Percentiles rank a stretch among this genome's conserved stretches.
These are phyloP conservation scores for Capniomyces stellatus DNA, from an alignment of 371 early-diverging fungal genomes.

Conservation along the genomic window DNA sequence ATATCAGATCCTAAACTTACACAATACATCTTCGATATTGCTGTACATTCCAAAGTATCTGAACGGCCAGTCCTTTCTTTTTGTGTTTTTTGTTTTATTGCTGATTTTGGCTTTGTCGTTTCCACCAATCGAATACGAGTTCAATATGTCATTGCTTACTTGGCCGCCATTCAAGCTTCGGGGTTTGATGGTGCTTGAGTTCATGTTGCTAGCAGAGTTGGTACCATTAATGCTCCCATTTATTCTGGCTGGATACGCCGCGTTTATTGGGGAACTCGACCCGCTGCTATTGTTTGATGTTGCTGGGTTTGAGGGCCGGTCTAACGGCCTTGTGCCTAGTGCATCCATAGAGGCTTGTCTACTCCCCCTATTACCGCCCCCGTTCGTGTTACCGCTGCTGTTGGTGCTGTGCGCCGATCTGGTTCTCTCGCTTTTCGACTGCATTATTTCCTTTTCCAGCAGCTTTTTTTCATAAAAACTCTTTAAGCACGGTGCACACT, in stretches of 20 bases:
- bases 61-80: conserved; percentile 49
- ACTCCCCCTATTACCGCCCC: background rate
- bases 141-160: background rate
- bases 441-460: background rate
- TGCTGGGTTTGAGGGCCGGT: too few species aligned
- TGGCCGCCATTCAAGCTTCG: background rate
- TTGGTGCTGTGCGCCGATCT: background rate
- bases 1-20: background rate
- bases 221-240: background rate
- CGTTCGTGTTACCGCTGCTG: background rate
- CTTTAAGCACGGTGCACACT: conserved; percentile 48
- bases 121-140: background rate
- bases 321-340: background rate
- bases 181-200: too few species aligned
- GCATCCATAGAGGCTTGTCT: too few species aligned
- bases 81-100: background rate
- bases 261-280: too few species aligned
- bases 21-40: conserved; percentile 35
- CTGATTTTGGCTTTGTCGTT: background rate
- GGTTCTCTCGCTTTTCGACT: background rate
- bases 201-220: background rate
- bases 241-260: background rate
- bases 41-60: conserved; percentile 71
- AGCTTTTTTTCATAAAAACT: conserved; percentile 11
- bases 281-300: too few species aligned